These are phyloP conservation scores for Carex kokanica DNA, from an alignment of 176 grass and related monocot species.

Conservation along the genomic window DNA sequence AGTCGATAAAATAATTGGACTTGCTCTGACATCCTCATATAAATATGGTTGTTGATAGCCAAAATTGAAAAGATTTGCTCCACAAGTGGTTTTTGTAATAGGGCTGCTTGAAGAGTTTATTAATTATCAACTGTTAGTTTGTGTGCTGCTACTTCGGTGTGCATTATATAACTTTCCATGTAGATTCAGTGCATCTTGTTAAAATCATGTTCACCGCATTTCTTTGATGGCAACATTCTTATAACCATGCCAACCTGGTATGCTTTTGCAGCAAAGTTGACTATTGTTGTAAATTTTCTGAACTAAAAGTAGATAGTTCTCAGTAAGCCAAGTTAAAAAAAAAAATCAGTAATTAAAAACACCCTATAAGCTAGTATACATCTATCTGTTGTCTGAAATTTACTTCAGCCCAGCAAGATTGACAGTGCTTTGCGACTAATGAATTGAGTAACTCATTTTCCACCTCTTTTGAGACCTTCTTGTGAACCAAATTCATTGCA, in stretches of 20 bases:
- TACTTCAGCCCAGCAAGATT: neutral
- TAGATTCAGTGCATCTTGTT: neutral
- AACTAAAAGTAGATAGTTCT: neutral
- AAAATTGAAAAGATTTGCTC: neutral
- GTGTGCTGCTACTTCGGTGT: neutral
- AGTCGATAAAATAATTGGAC: neutral
- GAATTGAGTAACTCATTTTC: conserved; percentile 31
- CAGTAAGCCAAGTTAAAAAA: neutral
- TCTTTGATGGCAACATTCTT: neutral
- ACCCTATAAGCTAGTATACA: conserved; percentile 7
- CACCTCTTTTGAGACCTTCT: conserved; percentile 23
- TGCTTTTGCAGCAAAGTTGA: neutral
- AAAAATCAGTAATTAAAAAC: neutral
- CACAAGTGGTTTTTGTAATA: neutral
- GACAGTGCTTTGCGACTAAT: conserved; percentile 1
- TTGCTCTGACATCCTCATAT: neutral
- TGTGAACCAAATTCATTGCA: conserved; percentile 27
- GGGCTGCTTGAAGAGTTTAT: neutral
- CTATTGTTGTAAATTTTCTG: neutral
- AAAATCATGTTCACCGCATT: neutral
- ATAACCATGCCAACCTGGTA: neutral
- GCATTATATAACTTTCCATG: neutral
- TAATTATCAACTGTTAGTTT: neutral
- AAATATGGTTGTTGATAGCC: neutral
- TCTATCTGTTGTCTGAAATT: conserved; percentile 4